Percentiles rank a stretch among this genome's conserved stretches.
Conservation (phyloP, 2,329 filamentous ascomycete genomes). For the Hyphodiscus sp. region DNA sequence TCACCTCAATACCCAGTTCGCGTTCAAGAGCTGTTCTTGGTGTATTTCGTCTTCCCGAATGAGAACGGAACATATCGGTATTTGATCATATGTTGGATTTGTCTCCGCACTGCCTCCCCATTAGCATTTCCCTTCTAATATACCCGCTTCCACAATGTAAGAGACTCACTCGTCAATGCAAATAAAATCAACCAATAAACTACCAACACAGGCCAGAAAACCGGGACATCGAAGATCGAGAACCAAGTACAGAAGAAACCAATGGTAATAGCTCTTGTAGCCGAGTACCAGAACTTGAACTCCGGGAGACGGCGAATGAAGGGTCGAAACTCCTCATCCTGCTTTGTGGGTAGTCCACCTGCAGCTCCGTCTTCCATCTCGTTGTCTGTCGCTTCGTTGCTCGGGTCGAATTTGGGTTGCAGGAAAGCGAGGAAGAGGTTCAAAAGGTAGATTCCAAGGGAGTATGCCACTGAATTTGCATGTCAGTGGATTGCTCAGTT, state of each 20-base stretch:
- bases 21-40: slow-evolving; percentile 47
- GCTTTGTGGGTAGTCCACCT: slow-evolving; percentile 81
- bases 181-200: slow-evolving; percentile 99
- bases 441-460: slow-evolving; percentile 95
- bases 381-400: slow-evolving; percentile 82
- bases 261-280: slow-evolving; percentile 79
- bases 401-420: slow-evolving; percentile 97
- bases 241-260: slow-evolving; percentile 89
- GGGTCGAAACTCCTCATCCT: slow-evolving; percentile 94
- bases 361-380: slow-evolving; percentile 91
- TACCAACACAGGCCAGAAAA: slow-evolving; percentile 98
- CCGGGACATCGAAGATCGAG: slow-evolving; percentile 88
- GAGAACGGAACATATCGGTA: slow-evolving; percentile 96
- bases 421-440: slow-evolving; percentile 99
- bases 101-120: slow-evolving; percentile 73
- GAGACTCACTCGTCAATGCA: slow-evolving; percentile 77
- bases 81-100: slow-evolving; percentile 99
- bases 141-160: not conserved
- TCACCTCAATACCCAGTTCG: not conserved
- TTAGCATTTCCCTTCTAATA: slow-evolving; percentile 8
- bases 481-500: not conserved
- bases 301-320: slow-evolving; percentile 95
- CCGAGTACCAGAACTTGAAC: slow-evolving; percentile 99
- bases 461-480: slow-evolving; percentile 71
- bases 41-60: slow-evolving; percentile 80